Evolutionary conservation across 495 filamentous ascomycete species (phyloP).

Genomic region (Trichoderma erinaceum): DNA sequence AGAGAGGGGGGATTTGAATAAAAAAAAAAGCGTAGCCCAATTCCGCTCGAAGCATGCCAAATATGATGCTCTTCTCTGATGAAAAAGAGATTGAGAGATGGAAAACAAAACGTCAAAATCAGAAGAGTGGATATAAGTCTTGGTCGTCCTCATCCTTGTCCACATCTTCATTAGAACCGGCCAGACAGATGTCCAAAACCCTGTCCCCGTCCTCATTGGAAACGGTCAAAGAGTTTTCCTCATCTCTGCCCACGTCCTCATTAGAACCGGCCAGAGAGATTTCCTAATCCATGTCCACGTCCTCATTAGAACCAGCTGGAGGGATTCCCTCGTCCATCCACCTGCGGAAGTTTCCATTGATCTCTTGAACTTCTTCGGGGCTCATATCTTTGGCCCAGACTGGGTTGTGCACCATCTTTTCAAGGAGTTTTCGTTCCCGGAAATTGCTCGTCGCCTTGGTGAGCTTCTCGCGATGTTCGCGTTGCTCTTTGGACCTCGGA

Average conservation of each 20-base stretch:
- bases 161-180: not conserved
- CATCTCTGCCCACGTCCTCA: not conserved
- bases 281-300: conserved; percentile 15
- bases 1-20: not conserved
- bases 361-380: conserved; percentile 64
- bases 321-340: conserved; percentile 39
- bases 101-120: not conserved
- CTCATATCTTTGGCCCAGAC: conserved; percentile 66
- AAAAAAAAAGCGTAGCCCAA: not conserved
- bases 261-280: not conserved
- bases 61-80: not conserved
- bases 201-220: not conserved
- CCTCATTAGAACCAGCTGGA: conserved; percentile 12
- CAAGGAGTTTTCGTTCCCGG: conserved; percentile 56
- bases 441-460: conserved; percentile 47
- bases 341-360: conserved; percentile 55
- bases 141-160: not conserved
- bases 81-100: too few relatives aligned
- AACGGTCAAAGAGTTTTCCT: not conserved
- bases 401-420: conserved; percentile 70
- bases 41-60: not conserved
- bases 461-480: conserved; percentile 38
- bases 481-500: conserved; percentile 26
- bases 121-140: not conserved
- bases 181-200: too few relatives aligned